Evolutionary conservation across 495 filamentous ascomycete genomes (phyloP).

Genomic region (Rostrohypoxylon terebratum): DNA sequence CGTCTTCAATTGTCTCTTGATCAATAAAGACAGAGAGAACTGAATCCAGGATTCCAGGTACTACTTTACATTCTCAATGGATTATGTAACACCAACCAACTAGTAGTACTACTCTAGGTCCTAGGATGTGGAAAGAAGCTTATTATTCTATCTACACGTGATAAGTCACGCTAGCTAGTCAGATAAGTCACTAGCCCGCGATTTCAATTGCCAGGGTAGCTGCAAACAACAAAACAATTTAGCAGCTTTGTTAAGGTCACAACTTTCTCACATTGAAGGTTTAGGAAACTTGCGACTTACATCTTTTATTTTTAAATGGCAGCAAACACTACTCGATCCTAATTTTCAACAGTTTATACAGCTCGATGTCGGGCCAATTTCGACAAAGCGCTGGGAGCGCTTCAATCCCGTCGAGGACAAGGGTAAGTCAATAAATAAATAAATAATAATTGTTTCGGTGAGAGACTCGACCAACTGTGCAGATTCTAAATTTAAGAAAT

Average conservation of each 20-base stretch:
- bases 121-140: neutral
- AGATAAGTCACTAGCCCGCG: slow-evolving; percentile 2
- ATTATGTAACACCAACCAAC: neutral
- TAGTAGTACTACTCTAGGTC: neutral
- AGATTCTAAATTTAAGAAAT: slow-evolving; percentile 13
- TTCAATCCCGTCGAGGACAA: slow-evolving; percentile 51
- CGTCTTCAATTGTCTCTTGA: neutral
- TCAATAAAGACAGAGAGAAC: neutral
- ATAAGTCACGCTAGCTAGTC: slow-evolving; percentile 9
- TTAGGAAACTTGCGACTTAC: neutral
- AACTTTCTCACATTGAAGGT: neutral
- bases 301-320: slow-evolving; percentile 12
- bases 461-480: slow-evolving; percentile 2
- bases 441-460: slow-evolving; percentile 23
- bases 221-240: slow-evolving; percentile 47
- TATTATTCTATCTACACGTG: slow-evolving; percentile 26
- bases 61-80: neutral
- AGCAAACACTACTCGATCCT: neutral
- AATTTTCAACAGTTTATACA: slow-evolving; percentile 12
- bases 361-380: slow-evolving; percentile 49
- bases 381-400: slow-evolving; percentile 52
- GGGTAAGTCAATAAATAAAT: slow-evolving; percentile 55
- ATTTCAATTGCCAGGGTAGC: slow-evolving; percentile 36
- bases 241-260: slow-evolving; percentile 21
- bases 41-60: too few relatives aligned